Evolutionary conservation across 2,329 filamentous ascomycete species (phyloP).

Genomic region (Fusarium palustre): DNA sequence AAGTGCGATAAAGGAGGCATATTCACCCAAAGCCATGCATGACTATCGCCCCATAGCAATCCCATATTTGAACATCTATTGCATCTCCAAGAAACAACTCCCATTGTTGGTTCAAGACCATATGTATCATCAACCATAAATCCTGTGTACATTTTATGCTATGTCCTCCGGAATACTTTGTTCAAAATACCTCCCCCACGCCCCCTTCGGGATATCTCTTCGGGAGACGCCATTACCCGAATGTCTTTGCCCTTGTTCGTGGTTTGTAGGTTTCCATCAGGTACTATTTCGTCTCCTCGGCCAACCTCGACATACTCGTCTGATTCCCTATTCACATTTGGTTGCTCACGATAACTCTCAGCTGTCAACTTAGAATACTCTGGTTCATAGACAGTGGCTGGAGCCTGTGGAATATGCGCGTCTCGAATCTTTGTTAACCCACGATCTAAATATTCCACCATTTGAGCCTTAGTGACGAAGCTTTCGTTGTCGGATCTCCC

Average conservation of each 20-base stretch:
- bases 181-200: conserved; percentile 51
- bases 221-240: conserved; percentile 29
- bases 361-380: conserved; percentile 50
- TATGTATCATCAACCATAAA: conserved; percentile 13
- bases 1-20: background rate
- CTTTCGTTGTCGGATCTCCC: conserved; percentile 51
- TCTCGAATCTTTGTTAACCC: conserved; percentile 59
- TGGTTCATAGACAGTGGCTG: conserved; percentile 41
- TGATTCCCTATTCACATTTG: conserved; percentile 43
- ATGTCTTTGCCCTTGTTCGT: conserved; percentile 40
- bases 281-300: conserved; percentile 42
- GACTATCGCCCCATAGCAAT: background rate
- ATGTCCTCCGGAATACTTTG: conserved; percentile 53
- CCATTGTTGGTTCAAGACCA: background rate
- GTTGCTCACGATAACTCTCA: conserved; percentile 48
- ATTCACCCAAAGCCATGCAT: background rate
- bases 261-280: conserved; percentile 34
- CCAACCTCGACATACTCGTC: conserved; percentile 54
- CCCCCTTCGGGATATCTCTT: conserved; percentile 42
- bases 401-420: conserved; percentile 30
- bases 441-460: conserved; percentile 62
- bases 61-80: background rate
- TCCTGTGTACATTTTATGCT: background rate
- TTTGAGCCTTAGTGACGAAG: conserved; percentile 59
- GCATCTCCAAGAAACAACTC: conserved; percentile 6